Base-by-base conservation (phyloP, 2,329 filamentous ascomycete genomes). In the Huntiella savannae region DNA sequence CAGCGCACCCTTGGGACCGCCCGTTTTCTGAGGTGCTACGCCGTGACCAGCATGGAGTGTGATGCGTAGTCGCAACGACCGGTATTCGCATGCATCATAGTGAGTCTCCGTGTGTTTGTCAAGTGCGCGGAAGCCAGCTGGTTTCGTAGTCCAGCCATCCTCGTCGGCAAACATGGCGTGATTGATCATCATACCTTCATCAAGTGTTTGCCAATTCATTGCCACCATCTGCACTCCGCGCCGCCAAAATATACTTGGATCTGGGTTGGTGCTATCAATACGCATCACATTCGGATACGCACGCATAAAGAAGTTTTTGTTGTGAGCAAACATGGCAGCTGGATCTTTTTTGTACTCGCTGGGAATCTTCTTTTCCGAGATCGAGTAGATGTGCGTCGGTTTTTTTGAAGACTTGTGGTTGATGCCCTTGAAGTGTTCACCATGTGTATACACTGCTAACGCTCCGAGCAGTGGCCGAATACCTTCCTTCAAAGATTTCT, bases 161-260 rank as follows among this genome's bases (percentile, higher is more conserved):
- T 82, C 80, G 7, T 77, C 82, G 33, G 85, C 83, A 59, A 96
- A 98, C 91, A 98, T 96, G 58, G 82, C 91, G 56, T 93, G 82
- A 57, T 96, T 96, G 58, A 98, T 74, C 68, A 96, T 92, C 74
- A 95, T 92, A 38, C 84, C 83, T 48, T 91, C 76, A 58, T 96
- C 88, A 54, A 87, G 81, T 2, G 81, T 88, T 62, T 98, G 91
- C 88, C 91, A 96, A 60, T 98, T 98, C 60, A 96, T 72, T 13
- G 91, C 88, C 4, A 85, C 87, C 88, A 98, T 96, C 61, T 98
- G 91, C 15, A 95, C 87, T 22, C 91, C 91, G 45, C 83, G 78
- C 43, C 86, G 77, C 91, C 91, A 98, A 58, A 86, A 92, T 38
- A 77, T 77, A 52, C 86, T 78, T 1, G 91, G 91, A 55, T 96